Evolutionary conservation across 2,329 filamentous ascomycete genomes (phyloP), one percentile per base, ranked within the genome.

Genomic region (Pseudocercospora musae): DNA sequence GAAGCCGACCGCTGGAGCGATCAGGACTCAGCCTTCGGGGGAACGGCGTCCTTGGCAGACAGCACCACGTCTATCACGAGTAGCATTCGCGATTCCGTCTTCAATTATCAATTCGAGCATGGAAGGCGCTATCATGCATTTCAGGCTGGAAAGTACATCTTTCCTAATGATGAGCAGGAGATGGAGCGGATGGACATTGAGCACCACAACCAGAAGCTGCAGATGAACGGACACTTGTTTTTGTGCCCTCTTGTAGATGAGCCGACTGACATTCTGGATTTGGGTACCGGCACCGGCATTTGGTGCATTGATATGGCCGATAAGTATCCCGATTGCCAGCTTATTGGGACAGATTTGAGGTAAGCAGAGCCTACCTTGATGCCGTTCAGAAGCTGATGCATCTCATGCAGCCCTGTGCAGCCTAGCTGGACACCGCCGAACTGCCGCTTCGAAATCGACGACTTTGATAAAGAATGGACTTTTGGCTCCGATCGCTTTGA

Each of bases 261-360:
- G 4, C 75, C 76, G 1, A 72, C 74, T 31, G 74, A 76, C 21
- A 78, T 82, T 13, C 73, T 83, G n/a, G 81, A 83, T 67, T 68
- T 82, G 21, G 81, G 80, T 8, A 82, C 80, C 0, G 80, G 80
- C 6, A 80, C 77, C 3, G 79, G 79, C 11, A 74, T 83, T 48
- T 86, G 84, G 84, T 27, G 25, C 25, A 42, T 56, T 10, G 58
- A 48, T 4, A 76, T 79, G 67, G 79, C 77, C 71, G 69, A 70
- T 67, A 18, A 61, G 48, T 67, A 68, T 58, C 63, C 62, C 6
- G 59, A 71, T 68, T 59, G 70, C 70, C 42, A 69, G 42, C 62
- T 76, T 23, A 66, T 77, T 21, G 75, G 73, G 6, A 77, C 74
- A 21, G 76, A 77, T 56, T 72, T 78, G 20, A 73, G 71, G 25